phyloP scores from a whole-genome alignment of 169 alveolate species.

The Babesia gibsoni region DNA sequence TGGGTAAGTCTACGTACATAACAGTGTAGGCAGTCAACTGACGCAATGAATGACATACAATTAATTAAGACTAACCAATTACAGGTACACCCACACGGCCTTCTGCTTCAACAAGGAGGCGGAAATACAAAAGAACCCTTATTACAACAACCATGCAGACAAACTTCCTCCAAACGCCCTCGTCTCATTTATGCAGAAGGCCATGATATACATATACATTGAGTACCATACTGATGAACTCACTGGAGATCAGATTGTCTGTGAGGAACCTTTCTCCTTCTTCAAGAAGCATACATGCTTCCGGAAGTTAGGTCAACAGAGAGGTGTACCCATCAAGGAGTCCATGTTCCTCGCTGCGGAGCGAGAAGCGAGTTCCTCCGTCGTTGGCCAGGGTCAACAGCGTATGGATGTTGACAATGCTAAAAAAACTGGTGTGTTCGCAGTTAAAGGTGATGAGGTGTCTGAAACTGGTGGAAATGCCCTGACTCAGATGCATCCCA shows the following conservation, averaged over 20 bases:
- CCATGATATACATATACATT: slow-evolving; percentile 80
- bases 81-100: slow-evolving; percentile 78
- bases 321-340: slow-evolving; percentile 43
- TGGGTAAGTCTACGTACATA: slow-evolving; percentile 62
- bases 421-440: too few relatives aligned
- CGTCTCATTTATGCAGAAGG: slow-evolving; percentile 84
- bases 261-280: slow-evolving; percentile 84
- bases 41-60: not conserved
- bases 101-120: slow-evolving; percentile 82
- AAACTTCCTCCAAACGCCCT: slow-evolving; percentile 84
- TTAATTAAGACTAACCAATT: not conserved
- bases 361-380: not conserved
- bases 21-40: not conserved
- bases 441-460: too few relatives aligned
- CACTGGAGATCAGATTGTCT: slow-evolving; percentile 70
- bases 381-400: not conserved
- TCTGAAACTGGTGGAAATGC: too few relatives aligned
- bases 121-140: slow-evolving; percentile 75
- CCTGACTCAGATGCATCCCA: slow-evolving; percentile 14
- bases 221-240: slow-evolving; percentile 85
- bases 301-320: slow-evolving; percentile 48
- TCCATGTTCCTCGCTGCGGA: not conserved
- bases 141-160: slow-evolving; percentile 79
- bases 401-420: not conserved
- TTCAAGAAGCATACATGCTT: slow-evolving; percentile 83